Evolutionary conservation across 163 green algal genomes (phyloP), one percentile per base, ranked within the genome.

Genomic region (Scenedesmus sp.): DNA sequence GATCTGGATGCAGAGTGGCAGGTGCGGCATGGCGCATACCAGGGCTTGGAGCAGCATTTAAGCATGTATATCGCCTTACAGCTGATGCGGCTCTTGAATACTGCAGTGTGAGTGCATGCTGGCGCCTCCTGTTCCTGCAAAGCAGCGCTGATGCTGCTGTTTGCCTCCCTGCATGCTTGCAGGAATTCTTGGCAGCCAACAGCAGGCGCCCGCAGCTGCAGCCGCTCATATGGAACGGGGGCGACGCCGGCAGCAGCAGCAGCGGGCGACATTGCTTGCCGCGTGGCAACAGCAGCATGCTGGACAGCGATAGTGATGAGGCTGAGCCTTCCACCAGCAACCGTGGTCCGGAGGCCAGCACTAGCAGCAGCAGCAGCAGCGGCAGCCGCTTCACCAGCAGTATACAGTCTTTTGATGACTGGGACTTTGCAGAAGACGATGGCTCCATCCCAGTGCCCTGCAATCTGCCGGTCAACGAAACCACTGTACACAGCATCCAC

Each of bases 361-460:
- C 16, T 46, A 86, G 87, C 56, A 34, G 70, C 13, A 85, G 77
- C 77, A 86, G 87, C 56, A 34, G 70, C 13, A 85, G 77, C 77
- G 59, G 77, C 77, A 85, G 77, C 70, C 55, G 76, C 55, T 91
- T 81, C 26, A 86, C n/a, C n/a, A 91, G 87, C 87, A 91, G 87
- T 59, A 91, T 91, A 86, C 87, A 91, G 76, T 86, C 73, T 2
- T 91, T 91, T 91, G 87, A 91, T 52, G 87, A 91, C n/a, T 86
- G 87, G 87, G 87, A 90, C 84, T 82, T 59, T 67, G 64, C 26
- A 66, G 85, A 87, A 9, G 74, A 87, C 26, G 87, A 91, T 20
- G 83, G 54, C 10, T 46, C 87, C n/a, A 18, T 91, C 2, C 57
- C 87, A 57, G 73, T 91, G 26, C 55, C 70, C 34, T 77, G 55